These are phyloP conservation scores for Erodium moschatum DNA, from an alignment of 441 rosid genomes.

Conservation along the genomic window DNA sequence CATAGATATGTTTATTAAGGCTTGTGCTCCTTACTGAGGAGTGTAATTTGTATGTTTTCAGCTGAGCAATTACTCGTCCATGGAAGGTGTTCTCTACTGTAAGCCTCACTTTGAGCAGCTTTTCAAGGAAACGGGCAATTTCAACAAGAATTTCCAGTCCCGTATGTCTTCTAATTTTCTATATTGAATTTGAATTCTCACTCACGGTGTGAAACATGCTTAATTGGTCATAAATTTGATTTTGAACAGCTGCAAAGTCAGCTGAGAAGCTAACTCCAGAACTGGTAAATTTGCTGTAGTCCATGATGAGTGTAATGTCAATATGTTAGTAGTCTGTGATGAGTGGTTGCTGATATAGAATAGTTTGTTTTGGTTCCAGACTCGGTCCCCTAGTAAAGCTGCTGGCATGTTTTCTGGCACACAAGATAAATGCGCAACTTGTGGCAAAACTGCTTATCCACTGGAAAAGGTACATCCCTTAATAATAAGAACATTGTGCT, in stretches of 20 bases:
- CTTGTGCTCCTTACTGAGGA: too few species aligned
- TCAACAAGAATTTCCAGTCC: constrained; percentile 84
- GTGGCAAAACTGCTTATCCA: constrained; percentile 92
- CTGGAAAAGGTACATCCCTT: constrained; percentile 60
- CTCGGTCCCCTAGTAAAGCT: constrained; percentile 87
- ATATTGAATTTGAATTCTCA: neutral
- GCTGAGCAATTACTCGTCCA: constrained; percentile 87
- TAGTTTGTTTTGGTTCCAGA: constrained; percentile 28
- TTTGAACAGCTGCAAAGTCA: constrained; percentile 70
- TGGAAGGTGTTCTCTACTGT: constrained; percentile 94
- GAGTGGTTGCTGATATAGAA: constrained; percentile 21
- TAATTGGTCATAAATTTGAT: constrained; percentile 25
- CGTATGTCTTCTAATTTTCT: constrained; percentile 38
- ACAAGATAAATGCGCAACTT: constrained; percentile 85
- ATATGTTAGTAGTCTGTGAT: neutral
- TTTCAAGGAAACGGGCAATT: constrained; percentile 83
- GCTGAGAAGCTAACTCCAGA: constrained; percentile 80
- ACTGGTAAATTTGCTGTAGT: constrained; percentile 44
- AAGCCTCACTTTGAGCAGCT: constrained; percentile 95
- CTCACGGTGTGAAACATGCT: constrained; percentile 16
- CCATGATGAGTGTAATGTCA: neutral
- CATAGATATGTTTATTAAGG: neutral
- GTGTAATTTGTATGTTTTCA: neutral
- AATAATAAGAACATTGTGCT: too few species aligned
- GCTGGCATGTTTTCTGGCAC: constrained; percentile 95